A percentile compares a stretch with the other conserved stretches of the same genome.
Conservation (phyloP, 208 protist genomes). For the Leishmania arabica region DNA sequence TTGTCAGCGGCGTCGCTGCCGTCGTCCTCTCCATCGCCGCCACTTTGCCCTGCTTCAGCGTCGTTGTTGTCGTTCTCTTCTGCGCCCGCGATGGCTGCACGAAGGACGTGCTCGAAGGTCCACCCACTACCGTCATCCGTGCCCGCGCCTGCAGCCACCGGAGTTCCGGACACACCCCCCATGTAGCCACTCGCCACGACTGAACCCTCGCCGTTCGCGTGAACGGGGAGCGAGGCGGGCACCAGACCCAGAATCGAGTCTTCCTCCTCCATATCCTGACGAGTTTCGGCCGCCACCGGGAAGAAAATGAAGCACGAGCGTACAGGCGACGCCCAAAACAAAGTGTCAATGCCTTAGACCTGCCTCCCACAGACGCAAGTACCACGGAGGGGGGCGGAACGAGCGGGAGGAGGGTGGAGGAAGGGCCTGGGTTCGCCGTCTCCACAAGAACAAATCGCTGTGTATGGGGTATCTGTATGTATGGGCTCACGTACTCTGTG, state of each 20-base stretch:
- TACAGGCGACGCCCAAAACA: background rate
- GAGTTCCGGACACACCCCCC: background rate
- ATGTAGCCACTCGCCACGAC: background rate
- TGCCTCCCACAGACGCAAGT: background rate
- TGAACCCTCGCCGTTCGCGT: slow-evolving; percentile 1
- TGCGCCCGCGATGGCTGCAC: slow-evolving; percentile 2
- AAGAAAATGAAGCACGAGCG: background rate
- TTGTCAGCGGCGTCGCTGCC: background rate
- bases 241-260: slow-evolving; percentile 32
- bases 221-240: slow-evolving; percentile 12
- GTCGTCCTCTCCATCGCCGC: background rate
- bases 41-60: background rate
- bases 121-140: slow-evolving; percentile 7
- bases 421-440: background rate
- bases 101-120: slow-evolving; percentile 32
- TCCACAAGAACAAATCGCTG: background rate
- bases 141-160: background rate
- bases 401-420: background rate
- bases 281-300: background rate
- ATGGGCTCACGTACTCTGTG: background rate
- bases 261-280: slow-evolving; percentile 39
- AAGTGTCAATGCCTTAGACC: background rate
- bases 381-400: background rate
- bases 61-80: background rate
- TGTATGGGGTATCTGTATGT: background rate